Base-by-base conservation (phyloP, 257 asterid genomes). In the Gardenia jasminoides region DNA sequence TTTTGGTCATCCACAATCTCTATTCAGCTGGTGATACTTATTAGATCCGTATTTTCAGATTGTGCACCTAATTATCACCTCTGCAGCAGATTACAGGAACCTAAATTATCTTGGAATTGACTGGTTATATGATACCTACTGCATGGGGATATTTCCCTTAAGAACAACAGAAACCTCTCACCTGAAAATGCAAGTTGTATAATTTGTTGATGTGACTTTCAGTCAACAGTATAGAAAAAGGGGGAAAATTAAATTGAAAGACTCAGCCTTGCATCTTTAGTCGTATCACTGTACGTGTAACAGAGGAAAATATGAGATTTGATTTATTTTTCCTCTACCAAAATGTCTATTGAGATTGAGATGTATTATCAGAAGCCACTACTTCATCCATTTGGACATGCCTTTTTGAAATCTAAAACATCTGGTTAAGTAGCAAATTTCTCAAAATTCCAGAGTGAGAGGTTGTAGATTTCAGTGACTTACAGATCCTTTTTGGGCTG, bases 401-500 rank as follows among this genome's bases (percentile, higher is more conserved):
- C 30, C 72, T 22, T 26, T 47, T n/a, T 54, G 6, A 77, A 67
- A 47, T 26, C 22, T 26, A 67, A 71, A 13, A 66, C 15, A 48
- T 7, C 4, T 30, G 16, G 47, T 43, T 30, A 44, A 77, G 1
- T 46, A 75, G 20, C 17, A 9, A 10, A 54, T 10, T 36, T 36
- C 33, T 47, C 47, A 8, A 17, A 36, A 76, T 62, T 24, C 2
- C 24, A 39, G 24, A 50, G 20, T 5, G 24, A 39, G 43, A 61
- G 50, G 43, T 62, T 62, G 61, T 44, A 0, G 17, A 33, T 10
- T 26, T 7, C 4, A 39, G 86, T 84, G 58, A 88, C 96, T 86
- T 87, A 92, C 98, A 80, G 86, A 87, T 82, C 83, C 90, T 82
- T 94, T 92, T 50, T 82, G 86, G 84, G 62, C 81, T 28, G 86